Evolutionary conservation across 2,329 filamentous ascomycete species (phyloP), one percentile per base, ranked within the genome.

Genomic region (Alternaria dauci): DNA sequence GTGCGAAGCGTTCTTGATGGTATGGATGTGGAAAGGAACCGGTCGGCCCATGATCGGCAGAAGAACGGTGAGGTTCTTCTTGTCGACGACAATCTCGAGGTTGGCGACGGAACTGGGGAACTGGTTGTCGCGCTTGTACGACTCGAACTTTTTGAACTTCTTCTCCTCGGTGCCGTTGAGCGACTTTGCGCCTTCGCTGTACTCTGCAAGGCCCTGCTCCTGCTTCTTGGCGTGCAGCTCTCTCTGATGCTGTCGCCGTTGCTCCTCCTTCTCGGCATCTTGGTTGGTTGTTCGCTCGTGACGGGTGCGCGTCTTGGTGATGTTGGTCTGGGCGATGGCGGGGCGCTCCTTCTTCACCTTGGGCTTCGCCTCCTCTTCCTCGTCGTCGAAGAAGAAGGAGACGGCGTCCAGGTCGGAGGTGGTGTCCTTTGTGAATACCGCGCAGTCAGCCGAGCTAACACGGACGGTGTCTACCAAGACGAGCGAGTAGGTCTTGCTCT

Each of bases 71-170:
- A 87, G 87, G 72, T 93, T 95, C 83, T 97, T 98, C 69, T 88
- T 86, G 75, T 99, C 95, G 14, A 98, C 93, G 23, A 97, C 87
- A 63, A 99, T 93, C 63, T 92, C 89, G 58, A 98, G 84, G 71
- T 97, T 94, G 77, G 91, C 91, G 67, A 96, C 89, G 73, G 89
- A 90, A 14, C 86, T 76, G 2, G 95, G 95, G 55, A 99, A 88
- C 78, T 98, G 94, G 71, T 96, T 97, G 78, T 98, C 95, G 62
- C 94, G 89, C 84, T 98, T 99, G 83, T 99, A 99, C 0, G 95
- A 99, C 79, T 99, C 95, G 75, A 98, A 99, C 57, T 93, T 92
- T 83, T 98, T 98, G 85, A 99, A 98, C 81, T 94, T 96, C 85
- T 98, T 98, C 78, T 96, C 91, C 68, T 95, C 91, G n/a, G 89